Evolutionary conservation across 129 eudicot genomes (phyloP), one percentile per base, ranked within the genome.

Genomic region (Chrysanthemum lavandulifolium): DNA sequence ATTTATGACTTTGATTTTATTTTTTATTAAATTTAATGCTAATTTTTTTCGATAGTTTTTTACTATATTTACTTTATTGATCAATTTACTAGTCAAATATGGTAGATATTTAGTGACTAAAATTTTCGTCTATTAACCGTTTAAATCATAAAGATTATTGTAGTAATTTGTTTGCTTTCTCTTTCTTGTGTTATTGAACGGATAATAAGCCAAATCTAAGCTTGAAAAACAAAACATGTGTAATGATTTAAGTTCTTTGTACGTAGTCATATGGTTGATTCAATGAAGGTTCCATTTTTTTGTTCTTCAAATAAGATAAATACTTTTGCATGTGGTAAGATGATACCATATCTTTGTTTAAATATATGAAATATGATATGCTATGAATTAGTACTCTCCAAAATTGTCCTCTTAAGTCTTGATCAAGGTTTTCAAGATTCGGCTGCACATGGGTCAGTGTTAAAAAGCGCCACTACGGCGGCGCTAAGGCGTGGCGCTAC

Each of bases 201-300:
- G 45, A 68, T 33, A 68, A 58, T 40, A 40, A 68, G 53, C 59
- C 61, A 76, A 57, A 25, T 21, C 25, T 43, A 13, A 23, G 43
- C n/a, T 57, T 58, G 50, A 60, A 72, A 61, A 15, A 11, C 47
- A 23, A 59, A 68, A 29, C 80, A 68, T 62, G 65, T 61, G 60
- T 25, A 40, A 27, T 64, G 45, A 78, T 40, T 71, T 55, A 27
- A 64, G 73, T 29, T 64, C 50, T 56, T 51, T 68, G 31, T n/a
- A n/a, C n/a, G n/a, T 47, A 12, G 19, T 73, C 78, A 78, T 78
- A 77, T 78, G 77, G 55, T 78, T 71, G 68, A 78, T 65, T 71
- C 77, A 71, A 10, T 78, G 2, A 78, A 76, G 71, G 72, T 43
- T 77, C 76, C 61, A 70, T 9, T 6, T 40, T n/a, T 61, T 62